Evolutionary conservation across 164 flowering plant genomes (phyloP).

Genomic region (Dillenia suffruticosa): DNA sequence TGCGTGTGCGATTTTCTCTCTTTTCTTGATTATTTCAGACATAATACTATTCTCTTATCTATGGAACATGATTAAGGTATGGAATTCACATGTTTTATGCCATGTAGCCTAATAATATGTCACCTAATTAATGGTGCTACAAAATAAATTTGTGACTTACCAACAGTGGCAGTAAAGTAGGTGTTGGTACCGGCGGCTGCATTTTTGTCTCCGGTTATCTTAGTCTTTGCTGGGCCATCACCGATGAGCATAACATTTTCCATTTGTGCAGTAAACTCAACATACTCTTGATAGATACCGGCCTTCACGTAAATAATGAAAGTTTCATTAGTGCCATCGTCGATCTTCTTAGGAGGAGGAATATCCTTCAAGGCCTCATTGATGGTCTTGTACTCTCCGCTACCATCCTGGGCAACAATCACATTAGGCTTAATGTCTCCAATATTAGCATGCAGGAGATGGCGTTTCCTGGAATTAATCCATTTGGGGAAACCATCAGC

Average conservation of each 20-base stretch:
- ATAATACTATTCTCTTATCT: too few relatives aligned
- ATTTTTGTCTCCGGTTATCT: conserved; percentile 36
- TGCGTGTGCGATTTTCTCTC: too few relatives aligned
- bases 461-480: conserved; percentile 8
- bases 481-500: conserved; percentile 9
- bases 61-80: too few relatives aligned
- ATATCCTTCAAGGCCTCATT: conserved; percentile 21
- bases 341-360: not conserved
- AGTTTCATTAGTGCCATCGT: conserved; percentile 15
- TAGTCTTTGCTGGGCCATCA: conserved; percentile 48
- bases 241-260: conserved; percentile 37
- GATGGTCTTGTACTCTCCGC: conserved; percentile 36
- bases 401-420: conserved; percentile 50
- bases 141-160: conserved; percentile 20
- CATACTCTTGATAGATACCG: conserved; percentile 47
- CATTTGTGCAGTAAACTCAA: conserved; percentile 15
- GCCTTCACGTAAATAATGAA: conserved; percentile 41
- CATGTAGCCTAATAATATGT: too few relatives aligned
- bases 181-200: conserved; percentile 34
- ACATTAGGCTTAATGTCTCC: conserved; percentile 17
- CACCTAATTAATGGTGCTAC: too few relatives aligned
- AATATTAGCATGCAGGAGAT: conserved; percentile 4
- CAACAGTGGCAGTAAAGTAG: conserved; percentile 35
- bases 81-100: too few relatives aligned
- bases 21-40: too few relatives aligned